Percentiles rank a stretch among this genome's conserved stretches.
Conservation (phyloP, 768 basidiomycete species). For the Gymnopilus dilepis region DNA sequence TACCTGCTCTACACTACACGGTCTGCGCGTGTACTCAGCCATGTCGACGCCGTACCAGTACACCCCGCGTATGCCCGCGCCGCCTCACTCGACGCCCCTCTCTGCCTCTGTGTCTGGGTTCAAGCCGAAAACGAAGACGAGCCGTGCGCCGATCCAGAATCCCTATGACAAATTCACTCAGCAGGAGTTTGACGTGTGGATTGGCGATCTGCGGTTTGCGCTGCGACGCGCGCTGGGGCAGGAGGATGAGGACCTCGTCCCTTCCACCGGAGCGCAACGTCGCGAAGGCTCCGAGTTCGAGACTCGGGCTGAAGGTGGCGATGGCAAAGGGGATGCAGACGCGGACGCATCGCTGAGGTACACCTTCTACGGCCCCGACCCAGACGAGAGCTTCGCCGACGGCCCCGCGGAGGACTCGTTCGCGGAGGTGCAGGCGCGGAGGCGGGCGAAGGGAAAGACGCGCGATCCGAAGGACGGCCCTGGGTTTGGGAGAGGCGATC, state of each 20-base stretch:
- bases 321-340: no score
- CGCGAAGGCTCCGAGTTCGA: constrained; percentile 14
- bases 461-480: constrained; percentile 67
- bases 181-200: constrained; percentile 73
- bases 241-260: no score
- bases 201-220: constrained; percentile 63
- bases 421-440: constrained; percentile 55
- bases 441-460: constrained; percentile 58
- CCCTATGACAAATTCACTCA: constrained; percentile 77
- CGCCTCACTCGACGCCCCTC: constrained; percentile 31
- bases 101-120: constrained; percentile 20
- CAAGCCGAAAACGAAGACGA: constrained; percentile 17
- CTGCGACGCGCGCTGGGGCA: constrained; percentile 63
- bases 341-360: constrained; percentile 11
- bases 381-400: constrained; percentile 34
- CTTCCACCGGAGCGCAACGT: no score
- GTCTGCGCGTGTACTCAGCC: background rate
- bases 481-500: constrained; percentile 45
- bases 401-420: constrained; percentile 59
- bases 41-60: constrained; percentile 30
- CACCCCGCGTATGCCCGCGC: constrained; percentile 27
- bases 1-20: background rate
- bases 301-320: background rate
- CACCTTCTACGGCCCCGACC: constrained; percentile 21
- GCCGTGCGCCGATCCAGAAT: constrained; percentile 63